Evolutionary conservation across 768 basidiomycete genomes (phyloP), one percentile per base, ranked within the genome.

Genomic region (Arthromyces matolae): DNA sequence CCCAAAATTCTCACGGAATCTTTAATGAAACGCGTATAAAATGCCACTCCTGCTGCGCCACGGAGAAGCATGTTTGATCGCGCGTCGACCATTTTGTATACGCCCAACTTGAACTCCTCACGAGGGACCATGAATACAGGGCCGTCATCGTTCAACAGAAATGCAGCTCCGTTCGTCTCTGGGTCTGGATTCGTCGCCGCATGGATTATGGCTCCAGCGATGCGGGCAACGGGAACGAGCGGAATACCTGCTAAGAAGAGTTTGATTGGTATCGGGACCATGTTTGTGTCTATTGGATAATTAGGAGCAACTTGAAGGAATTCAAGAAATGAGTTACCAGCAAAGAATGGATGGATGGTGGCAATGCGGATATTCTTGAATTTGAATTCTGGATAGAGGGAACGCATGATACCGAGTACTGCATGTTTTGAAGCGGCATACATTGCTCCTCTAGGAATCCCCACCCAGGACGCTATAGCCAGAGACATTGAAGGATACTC

Each of bases 401-500:
- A 68, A 14, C 77, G 69, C 75, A 80, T 76, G 25, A 80, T 46
- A 8, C 79, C 80, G 5, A 80, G 63, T 6, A 81, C 59, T 28
- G 70, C 78, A 51, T 80, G 79, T 56, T 80, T 81, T 10, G 80
- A 74, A 13, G 73, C 75, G 6, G 68, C 63, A 57, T 81, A 81
- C 39, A 78, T 57, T 16, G 70, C 61, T 5, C 62, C 78, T 16
- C 52, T 53, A 3, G 78, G 73, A 22, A 80, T 64, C 0, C 65
- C 67, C 28, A 60, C 31, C 75, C 78, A 80, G 19, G 79, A 80
- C 28, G 80, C 78, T 79, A 43, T 27, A 40, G 32, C 39, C 25
- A 33, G 25, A 31, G 22, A 42, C 5, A 20, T 39, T 20, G 9
- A 19, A 16, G 27, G 38, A 19, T 32, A 28, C 28, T 20, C 28